These are phyloP conservation scores for Fusarium newnesense DNA, from an alignment of 2,329 filamentous ascomycete genomes.

Conservation along the genomic window DNA sequence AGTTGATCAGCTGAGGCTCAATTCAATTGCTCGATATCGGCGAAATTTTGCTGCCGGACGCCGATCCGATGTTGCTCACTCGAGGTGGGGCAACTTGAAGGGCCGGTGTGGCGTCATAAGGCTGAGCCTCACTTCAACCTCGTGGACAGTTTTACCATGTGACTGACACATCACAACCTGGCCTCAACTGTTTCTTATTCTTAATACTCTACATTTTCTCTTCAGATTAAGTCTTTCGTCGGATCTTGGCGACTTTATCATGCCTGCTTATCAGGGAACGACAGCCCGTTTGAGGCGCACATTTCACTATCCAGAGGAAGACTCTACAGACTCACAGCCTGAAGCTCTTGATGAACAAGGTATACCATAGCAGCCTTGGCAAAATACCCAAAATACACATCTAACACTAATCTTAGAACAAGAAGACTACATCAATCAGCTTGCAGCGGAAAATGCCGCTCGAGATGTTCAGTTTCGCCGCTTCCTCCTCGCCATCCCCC, in stretches of 20 bases:
- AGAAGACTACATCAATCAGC: conserved; percentile 68
- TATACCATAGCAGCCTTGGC: conserved; percentile 44
- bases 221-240: not conserved
- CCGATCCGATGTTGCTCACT: conserved; percentile 15
- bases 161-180: conserved; percentile 35
- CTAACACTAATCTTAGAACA: conserved; percentile 60
- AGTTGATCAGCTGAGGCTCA: conserved; percentile 39
- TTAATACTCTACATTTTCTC: not conserved
- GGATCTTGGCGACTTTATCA: not conserved
- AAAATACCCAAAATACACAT: not conserved
- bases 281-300: conserved; percentile 76
- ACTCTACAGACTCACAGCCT: conserved; percentile 59
- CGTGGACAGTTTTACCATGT: conserved; percentile 29
- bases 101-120: conserved; percentile 43
- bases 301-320: conserved; percentile 78
- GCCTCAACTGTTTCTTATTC: not conserved
- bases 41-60: conserved; percentile 43
- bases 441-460: conserved; percentile 64
- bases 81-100: conserved; percentile 16
- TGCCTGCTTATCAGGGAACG: conserved; percentile 44
- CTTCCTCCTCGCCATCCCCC: conserved; percentile 69
- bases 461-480: conserved; percentile 68
- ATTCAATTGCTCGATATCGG: conserved; percentile 26
- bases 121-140: conserved; percentile 37
- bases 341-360: conserved; percentile 82